phyloP scores from a whole-genome alignment of 345 rosid species.

The Stellera chamaejasme region DNA sequence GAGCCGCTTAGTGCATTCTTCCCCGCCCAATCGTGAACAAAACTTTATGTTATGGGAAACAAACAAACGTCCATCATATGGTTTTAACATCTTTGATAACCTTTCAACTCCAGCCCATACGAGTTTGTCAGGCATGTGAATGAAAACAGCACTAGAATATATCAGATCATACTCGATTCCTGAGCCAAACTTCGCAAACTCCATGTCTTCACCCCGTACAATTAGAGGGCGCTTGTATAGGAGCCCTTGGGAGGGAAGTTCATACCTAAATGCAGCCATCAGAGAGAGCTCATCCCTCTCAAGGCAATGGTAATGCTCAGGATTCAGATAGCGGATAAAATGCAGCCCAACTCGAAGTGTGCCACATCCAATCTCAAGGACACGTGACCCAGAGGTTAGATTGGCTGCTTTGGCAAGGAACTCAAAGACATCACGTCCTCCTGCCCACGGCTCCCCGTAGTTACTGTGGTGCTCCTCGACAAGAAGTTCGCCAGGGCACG shows the following conservation, averaged over 20 bases:
- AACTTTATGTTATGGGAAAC: slow-evolving; percentile 94
- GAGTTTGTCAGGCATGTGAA: slow-evolving; percentile 93
- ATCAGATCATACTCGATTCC: slow-evolving; percentile 60
- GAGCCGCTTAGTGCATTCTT: slow-evolving; percentile 66
- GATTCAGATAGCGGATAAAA: slow-evolving; percentile 67
- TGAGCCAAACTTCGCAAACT: slow-evolving; percentile 65
- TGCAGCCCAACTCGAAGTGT: slow-evolving; percentile 92
- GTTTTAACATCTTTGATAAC: slow-evolving; percentile 57
- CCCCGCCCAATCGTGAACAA: slow-evolving; percentile 74
- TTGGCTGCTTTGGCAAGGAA: slow-evolving; percentile 60
- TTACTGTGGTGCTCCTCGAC: slow-evolving; percentile 94
- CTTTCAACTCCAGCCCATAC: slow-evolving; percentile 93
- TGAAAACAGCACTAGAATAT: slow-evolving; percentile 95
- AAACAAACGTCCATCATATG: slow-evolving; percentile 73
- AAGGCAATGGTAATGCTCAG: slow-evolving; percentile 72
- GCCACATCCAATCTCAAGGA: slow-evolving; percentile 96
- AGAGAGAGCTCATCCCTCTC: slow-evolving; percentile 93
- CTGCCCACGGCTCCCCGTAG: slow-evolving; percentile 98
- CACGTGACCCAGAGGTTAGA: slow-evolving; percentile 43
- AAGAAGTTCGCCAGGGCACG: slow-evolving; percentile 87
- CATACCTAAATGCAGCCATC: slow-evolving; percentile 90
- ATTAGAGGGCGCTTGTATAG: slow-evolving; percentile 74
- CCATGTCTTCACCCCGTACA: slow-evolving; percentile 89
- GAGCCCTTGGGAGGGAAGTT: slow-evolving; percentile 95
- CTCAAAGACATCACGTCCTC: slow-evolving; percentile 91